Evolutionary conservation across 2,329 filamentous ascomycete species (phyloP), one percentile per base, ranked within the genome.

Genomic region (Magnaporthiopsis rhizophila): DNA sequence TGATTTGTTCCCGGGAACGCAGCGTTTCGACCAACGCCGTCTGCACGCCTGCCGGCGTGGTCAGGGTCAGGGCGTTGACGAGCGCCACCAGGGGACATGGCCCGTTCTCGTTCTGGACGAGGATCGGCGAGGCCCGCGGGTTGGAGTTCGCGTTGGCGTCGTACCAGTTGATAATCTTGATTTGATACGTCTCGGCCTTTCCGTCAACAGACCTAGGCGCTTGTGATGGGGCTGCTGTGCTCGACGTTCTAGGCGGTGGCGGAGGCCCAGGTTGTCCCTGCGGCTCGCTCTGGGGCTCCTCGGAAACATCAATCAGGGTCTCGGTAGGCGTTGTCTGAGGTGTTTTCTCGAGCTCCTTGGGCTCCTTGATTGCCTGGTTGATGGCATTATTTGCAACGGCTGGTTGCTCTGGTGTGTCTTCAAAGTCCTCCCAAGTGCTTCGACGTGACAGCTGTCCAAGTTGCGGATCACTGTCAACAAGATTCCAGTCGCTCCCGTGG

Each of bases 61-160:
- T 93, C 64, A 99, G 78, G 0, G 92, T 90, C 21, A 99, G 81
- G 1, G 93, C 93, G 73, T 99, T 99, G 65, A 98, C 93, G 6
- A 99, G 81, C 2, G 95, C 95, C 32, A 99, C 86, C 18, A 99
- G 78, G 1, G 95, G 95, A 74, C 95, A 99, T 0, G 95, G 95
- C 0, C 95, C 95, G 71, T 99, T 99, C 65, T 89, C 86, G 69
- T 97, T 98, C 72, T 99, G 94, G 3, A 96, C 87, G 57, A 98
- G 79, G 64, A 98, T 92, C 0, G 95, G 94, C 0, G 92, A 94
- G n/a, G 84, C 83, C 58, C 91, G 83, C 53, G 91, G 81, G 63
- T 86, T 86, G n/a, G 83, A 81, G 1, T 80, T 74, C 0, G 82
- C 80, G 13, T 73, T 83, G 2, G 80, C 76, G 73, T 97, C 91